Conservation (phyloP, 306 rosid species). For the Dryas octopetala region DNA sequence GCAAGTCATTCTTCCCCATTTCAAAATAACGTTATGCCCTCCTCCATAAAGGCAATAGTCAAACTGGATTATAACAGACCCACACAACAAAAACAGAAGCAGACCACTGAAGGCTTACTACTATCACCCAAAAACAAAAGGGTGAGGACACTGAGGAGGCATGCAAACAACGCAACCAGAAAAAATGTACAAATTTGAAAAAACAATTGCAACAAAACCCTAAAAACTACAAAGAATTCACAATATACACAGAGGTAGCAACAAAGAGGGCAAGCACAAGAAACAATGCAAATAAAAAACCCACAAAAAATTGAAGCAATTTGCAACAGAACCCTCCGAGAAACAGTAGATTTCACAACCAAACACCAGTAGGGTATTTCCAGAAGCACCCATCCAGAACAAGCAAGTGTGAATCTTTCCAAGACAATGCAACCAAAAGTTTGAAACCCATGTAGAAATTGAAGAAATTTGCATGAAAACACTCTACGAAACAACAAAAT, state of each 20-base stretch:
- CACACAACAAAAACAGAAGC: not conserved
- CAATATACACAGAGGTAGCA: not conserved
- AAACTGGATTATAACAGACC: not conserved
- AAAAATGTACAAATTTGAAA: not conserved
- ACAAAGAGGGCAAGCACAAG: not conserved
- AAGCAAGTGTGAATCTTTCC: slow-evolving; percentile 6
- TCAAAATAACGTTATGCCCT: not conserved
- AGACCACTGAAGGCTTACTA: not conserved
- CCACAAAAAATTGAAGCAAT: not conserved
- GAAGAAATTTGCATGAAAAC: not conserved
- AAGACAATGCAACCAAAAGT: not conserved
- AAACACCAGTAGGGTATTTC: not conserved
- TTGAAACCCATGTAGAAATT: not conserved
- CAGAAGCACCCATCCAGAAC: not conserved
- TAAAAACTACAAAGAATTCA: not conserved
- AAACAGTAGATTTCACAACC: not conserved
- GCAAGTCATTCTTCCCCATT: not conserved
- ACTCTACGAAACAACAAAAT: not conserved
- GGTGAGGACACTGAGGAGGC: not conserved
- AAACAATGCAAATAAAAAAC: slow-evolving; percentile 1
- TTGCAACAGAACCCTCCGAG: not conserved
- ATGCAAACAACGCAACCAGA: slow-evolving; percentile 2
- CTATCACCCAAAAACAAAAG: not conserved
- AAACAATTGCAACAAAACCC: not conserved
- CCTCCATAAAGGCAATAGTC: not conserved